These are phyloP conservation scores for Mycena filopes DNA, from an alignment of 768 basidiomycete species.

Conservation along the genomic window DNA sequence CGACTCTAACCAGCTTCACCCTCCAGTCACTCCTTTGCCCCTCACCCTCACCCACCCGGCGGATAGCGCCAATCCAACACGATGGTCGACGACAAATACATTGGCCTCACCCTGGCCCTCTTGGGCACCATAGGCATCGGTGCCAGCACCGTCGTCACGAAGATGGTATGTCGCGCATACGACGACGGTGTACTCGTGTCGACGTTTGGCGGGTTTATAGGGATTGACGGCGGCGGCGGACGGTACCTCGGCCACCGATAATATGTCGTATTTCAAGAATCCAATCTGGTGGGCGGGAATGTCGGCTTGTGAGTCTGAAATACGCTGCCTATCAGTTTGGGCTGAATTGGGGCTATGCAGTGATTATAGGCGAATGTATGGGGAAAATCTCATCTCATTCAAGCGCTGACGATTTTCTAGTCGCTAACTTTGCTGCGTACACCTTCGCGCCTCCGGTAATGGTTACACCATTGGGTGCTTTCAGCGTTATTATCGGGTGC, in stretches of 20 bases:
- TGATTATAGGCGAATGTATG: conserved; percentile 91
- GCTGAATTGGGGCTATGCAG: conserved; percentile 51
- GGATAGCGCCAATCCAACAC: not conserved
- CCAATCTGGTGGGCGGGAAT: conserved; percentile 99
- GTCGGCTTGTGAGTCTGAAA: conserved; percentile 76
- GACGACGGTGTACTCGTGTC: conserved; percentile 31
- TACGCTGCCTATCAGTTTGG: too few species aligned
- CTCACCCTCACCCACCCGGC: too few species aligned
- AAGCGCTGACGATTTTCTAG: conserved; percentile 45
- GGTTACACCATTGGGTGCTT: conserved; percentile 93
- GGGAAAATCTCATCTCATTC: too few species aligned
- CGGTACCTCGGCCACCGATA: conserved; percentile 73
- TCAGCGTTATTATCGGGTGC: conserved; percentile 96
- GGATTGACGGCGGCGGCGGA: conserved; percentile 87
- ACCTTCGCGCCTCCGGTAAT: conserved; percentile 97
- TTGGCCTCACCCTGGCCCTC: conserved; percentile 1
- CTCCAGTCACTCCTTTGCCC: too few species aligned
- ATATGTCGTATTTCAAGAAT: conserved; percentile 85
- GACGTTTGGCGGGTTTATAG: conserved; percentile 49
- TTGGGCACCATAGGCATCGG: conserved; percentile 63
- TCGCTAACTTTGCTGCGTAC: conserved; percentile 94
- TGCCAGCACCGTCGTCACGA: conserved; percentile 98
- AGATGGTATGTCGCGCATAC: conserved; percentile 82
- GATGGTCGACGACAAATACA: not conserved
- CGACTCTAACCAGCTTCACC: too few species aligned